These are phyloP conservation scores for Solanum tarijense DNA, from an alignment of 257 asterid genomes.

Conservation along the genomic window DNA sequence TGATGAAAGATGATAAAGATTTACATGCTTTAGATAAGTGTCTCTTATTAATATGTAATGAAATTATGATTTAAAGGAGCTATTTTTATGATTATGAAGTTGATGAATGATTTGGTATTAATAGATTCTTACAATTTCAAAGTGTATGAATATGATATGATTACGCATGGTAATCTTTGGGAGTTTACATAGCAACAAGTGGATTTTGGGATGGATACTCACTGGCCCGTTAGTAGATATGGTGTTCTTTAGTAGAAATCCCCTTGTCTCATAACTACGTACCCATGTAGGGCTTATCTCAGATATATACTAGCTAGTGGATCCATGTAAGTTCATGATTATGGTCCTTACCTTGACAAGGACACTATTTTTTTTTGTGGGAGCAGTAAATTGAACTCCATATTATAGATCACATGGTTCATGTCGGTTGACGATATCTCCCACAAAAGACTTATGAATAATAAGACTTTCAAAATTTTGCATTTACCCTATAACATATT, in stretches of 20 bases:
- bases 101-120: neutral
- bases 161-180: neutral
- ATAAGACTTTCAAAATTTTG: too few species aligned
- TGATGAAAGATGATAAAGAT: neutral
- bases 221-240: neutral
- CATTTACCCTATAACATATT: too few species aligned
- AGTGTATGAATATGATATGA: neutral
- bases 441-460: too few species aligned
- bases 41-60: neutral
- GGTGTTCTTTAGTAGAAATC: neutral
- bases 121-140: neutral
- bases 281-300: neutral
- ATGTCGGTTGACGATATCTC: too few species aligned
- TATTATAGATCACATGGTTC: too few species aligned
- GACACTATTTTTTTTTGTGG: neutral
- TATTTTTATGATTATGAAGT: neutral
- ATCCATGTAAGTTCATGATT: neutral
- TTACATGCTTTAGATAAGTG: neutral
- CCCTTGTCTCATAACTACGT: neutral
- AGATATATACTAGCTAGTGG: neutral
- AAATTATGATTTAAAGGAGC: neutral
- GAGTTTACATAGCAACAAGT: neutral
- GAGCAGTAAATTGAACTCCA: too few species aligned
- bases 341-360: neutral
- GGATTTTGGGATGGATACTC: neutral